Evolutionary conservation across 306 rosid genomes (phyloP), one percentile per base, ranked within the genome.

Genomic region (Lathyrus tuberosus): DNA sequence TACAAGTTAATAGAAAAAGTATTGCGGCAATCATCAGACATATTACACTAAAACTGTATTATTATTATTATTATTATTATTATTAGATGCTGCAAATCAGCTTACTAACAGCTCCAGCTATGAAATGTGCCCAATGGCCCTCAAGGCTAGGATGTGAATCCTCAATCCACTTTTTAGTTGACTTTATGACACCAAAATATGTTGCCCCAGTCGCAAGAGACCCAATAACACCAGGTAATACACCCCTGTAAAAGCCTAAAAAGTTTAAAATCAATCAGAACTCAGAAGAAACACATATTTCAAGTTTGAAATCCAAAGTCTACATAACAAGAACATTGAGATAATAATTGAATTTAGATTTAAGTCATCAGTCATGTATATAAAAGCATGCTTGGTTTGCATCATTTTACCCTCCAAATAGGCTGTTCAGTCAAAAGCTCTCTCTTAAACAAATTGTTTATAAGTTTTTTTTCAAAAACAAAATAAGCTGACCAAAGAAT

Each of bases 121-220:
- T 83, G 85, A 92, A 92, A 89, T 92, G 95, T 17, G 89, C 90
- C 97, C 96, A 89, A 75, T 86, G 96, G 70, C 96, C 90, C 4
- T 79, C 80, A 82, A 91, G 96, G 77, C 70, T 71, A 49, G 96
- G 97, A 79, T 89, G 95, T 37, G 88, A 65, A 30, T 86, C 90
- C 83, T 87, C 96, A 69, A 89, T 89, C 97, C 97, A 91, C 77
- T 86, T 89, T 80, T 89, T 91, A 59, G 96, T 85, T 14, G 92
- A 91, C 84, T 89, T 92, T 60, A 91, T 89, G 78, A 89, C 86
- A 51, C 97, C 96, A 76, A 91, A 91, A 79, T 91, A 91, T 31
- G 97, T 91, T 46, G 97, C 97, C 51, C 97, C 96, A 70, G 97
- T 91, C 14, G 96, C 97, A 78, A 91, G 96, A 69, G 96, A 91